Conservation (phyloP, 495 filamentous ascomycete species). For the Neurospora sp. region DNA sequence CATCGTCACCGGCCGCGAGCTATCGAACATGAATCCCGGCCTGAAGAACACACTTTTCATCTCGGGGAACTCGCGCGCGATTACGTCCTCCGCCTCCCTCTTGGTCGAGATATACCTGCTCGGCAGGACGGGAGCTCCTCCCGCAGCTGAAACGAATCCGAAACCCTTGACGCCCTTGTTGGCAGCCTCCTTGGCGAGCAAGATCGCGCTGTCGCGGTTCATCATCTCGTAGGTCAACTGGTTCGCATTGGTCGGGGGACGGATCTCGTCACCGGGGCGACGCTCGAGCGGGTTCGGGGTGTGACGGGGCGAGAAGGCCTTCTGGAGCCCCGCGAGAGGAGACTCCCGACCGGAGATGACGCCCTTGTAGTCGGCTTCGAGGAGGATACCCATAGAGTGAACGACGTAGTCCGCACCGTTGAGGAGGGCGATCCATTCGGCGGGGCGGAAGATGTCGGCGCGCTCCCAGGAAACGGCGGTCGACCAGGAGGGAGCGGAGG, state of each 20-base stretch:
- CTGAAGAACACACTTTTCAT: slow-evolving; percentile 77
- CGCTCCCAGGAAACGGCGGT: slow-evolving; percentile 73
- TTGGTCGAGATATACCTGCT: slow-evolving; percentile 84
- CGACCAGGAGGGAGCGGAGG: slow-evolving; percentile 68
- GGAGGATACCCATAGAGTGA: slow-evolving; percentile 89
- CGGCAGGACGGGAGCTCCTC: slow-evolving; percentile 73
- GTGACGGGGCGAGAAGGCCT: slow-evolving; percentile 59
- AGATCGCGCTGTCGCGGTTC: slow-evolving; percentile 82
- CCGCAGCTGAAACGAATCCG: slow-evolving; percentile 81
- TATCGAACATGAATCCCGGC: slow-evolving; percentile 84
- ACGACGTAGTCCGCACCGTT: slow-evolving; percentile 71
- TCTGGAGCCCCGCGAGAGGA: slow-evolving; percentile 58
- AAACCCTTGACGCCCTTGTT: slow-evolving; percentile 56
- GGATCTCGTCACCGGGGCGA: slow-evolving; percentile 38
- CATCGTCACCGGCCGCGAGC: slow-evolving; percentile 68
- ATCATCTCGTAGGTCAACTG: slow-evolving; percentile 95
- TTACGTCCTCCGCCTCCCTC: slow-evolving; percentile 75
- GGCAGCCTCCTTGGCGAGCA: slow-evolving; percentile 72
- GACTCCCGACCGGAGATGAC: slow-evolving; percentile 75
- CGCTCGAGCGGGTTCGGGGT: slow-evolving; percentile 56
- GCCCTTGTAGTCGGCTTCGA: slow-evolving; percentile 96
- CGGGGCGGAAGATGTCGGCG: slow-evolving; percentile 75
- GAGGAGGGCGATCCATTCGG: slow-evolving; percentile 63
- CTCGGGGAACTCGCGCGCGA: slow-evolving; percentile 56
- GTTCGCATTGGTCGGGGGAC: slow-evolving; percentile 27